phyloP scores from a whole-genome alignment of 2,329 filamentous ascomycete genomes.

The Aspergillus udagawae region DNA sequence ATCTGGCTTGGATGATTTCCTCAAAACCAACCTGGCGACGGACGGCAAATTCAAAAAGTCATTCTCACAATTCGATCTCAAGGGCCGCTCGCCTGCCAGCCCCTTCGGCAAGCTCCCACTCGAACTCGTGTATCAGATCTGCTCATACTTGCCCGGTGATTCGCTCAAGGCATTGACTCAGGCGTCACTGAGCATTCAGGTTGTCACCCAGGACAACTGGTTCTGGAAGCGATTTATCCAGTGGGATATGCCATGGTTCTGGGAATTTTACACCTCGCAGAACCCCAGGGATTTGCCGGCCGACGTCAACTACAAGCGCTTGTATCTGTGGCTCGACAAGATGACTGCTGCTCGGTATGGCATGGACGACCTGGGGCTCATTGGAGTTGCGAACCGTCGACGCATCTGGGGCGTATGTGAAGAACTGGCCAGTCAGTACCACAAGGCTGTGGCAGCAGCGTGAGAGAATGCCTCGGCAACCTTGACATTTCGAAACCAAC shows the following conservation, averaged over 20 bases:
- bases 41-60: slow-evolving; percentile 6
- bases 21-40: slow-evolving; percentile 5
- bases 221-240: slow-evolving; percentile 18
- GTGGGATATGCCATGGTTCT: slow-evolving; percentile 20
- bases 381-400: slow-evolving; percentile 16
- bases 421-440: slow-evolving; percentile 13
- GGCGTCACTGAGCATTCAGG: slow-evolving; percentile 14
- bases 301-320: slow-evolving; percentile 13
- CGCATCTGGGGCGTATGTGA: slow-evolving; percentile 18
- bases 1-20: slow-evolving; percentile 4
- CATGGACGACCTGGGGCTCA: slow-evolving; percentile 13
- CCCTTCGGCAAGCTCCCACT: slow-evolving; percentile 15
- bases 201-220: slow-evolving; percentile 15
- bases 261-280: slow-evolving; percentile 10
- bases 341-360: slow-evolving; percentile 14
- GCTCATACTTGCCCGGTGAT: slow-evolving; percentile 14
- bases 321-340: slow-evolving; percentile 15
- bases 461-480: background rate
- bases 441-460: background rate
- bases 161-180: slow-evolving; percentile 13
- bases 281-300: background rate
- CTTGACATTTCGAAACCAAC: background rate
- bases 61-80: slow-evolving; percentile 3
- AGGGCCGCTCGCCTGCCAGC: slow-evolving; percentile 8
- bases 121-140: slow-evolving; percentile 16